Conservation (phyloP, 768 basidiomycete species). For the Mycena latifolia region DNA sequence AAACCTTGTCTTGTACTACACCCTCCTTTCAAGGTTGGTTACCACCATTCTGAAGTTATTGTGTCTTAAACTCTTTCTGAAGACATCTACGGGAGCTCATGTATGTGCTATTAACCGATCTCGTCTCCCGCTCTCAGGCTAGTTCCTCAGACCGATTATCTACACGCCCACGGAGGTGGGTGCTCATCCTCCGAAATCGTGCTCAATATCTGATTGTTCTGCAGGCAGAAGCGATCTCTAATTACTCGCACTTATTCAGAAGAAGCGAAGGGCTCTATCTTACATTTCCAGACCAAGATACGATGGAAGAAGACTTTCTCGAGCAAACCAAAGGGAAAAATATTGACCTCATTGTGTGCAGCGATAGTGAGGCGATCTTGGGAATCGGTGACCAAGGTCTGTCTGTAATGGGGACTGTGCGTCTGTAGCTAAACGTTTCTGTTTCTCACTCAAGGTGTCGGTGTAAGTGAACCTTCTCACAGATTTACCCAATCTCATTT, state of each 20-base stretch:
- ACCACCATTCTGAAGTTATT: neutral
- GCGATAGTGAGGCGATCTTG: constrained; percentile 88
- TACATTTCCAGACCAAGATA: constrained; percentile 67
- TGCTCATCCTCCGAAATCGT: neutral
- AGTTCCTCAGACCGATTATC: constrained; percentile 62
- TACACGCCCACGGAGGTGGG: constrained; percentile 86
- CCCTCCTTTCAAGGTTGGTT: constrained; percentile 57
- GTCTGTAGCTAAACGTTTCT: neutral
- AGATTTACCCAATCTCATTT: constrained; percentile 30
- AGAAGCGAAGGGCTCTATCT: constrained; percentile 84
- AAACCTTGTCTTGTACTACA: constrained; percentile 87
- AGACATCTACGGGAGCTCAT: constrained; percentile 72
- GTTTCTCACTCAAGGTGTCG: constrained; percentile 73
- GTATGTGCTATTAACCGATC: constrained; percentile 5
- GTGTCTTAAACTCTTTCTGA: neutral
- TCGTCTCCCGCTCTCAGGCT: neutral
- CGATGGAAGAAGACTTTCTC: constrained; percentile 84
- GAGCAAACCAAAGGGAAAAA: constrained; percentile 71
- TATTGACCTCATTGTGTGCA: constrained; percentile 85
- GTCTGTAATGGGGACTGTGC: neutral
- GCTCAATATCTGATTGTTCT: neutral
- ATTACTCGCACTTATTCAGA: constrained; percentile 88
- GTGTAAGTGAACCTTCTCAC: constrained; percentile 47
- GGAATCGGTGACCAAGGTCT: constrained; percentile 69
- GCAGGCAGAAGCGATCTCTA: constrained; percentile 85